Evolutionary conservation across 345 rosid genomes (phyloP), one percentile per base, ranked within the genome.

Genomic region (Citrus glauca): DNA sequence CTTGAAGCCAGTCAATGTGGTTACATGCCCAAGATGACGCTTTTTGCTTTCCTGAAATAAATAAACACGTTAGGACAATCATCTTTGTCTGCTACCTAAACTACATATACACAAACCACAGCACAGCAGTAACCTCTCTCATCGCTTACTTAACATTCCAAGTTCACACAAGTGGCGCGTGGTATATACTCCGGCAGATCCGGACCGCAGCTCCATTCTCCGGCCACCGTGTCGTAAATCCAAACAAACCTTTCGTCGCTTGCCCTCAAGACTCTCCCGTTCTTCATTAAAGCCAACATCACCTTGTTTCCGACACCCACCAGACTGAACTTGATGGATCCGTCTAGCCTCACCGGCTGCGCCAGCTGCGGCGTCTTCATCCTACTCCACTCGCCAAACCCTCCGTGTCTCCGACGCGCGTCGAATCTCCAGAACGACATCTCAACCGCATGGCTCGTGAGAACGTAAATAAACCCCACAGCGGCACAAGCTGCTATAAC

Each of bases 391-490:
- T 88, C 93, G 6, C 98, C 98, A 7, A 93, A 93, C 7, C 82
- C 85, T 1, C 81, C 82, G 0, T 82, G 80, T 2, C 62, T 76
- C 0, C 96, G 81, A 32, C 88, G 85, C 7, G 80, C 98, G 78
- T 91, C 88, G 84, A 92, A 91, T 42, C 92, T 67, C 98, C 97
- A 95, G 56, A 95, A 95, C 2, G 98, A 91, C 6, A 93, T 90
- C 88, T 93, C 98, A 76, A 95, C 94, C 60, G 97, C 98, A 66
- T 95, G 97, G 73, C 98, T 95, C 0, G 93, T 88, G 14, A 95
- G 80, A 22, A 93, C 83, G 28, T 92, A 93, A 4, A 95, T 77
- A 62, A 78, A 75, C 20, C 95, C 97, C 4, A 55, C 82, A 11
- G 90, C 88, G 0, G 95, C 92, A 61, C 98, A 93, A 0, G 98